Conservation (phyloP, 2,329 filamentous ascomycete genomes). For the Exophiala aquamarina region DNA sequence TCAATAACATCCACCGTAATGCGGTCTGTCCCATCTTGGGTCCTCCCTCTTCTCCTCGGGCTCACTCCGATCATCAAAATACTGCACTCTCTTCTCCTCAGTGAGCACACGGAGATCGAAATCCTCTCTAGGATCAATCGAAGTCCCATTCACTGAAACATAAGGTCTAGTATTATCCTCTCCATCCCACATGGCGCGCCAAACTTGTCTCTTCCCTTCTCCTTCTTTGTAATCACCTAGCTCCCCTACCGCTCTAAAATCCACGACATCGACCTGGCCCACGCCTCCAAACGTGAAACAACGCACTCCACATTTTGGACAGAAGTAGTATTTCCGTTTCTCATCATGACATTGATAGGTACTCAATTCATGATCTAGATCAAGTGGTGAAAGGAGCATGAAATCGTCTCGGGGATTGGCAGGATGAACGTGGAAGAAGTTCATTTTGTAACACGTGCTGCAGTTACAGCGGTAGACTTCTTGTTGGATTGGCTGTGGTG, state of each 20-base stretch:
- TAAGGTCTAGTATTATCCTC: conserved; percentile 28
- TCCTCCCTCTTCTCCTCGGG: conserved; percentile 28
- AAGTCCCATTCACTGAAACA: conserved; percentile 31
- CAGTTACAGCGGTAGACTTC: conserved; percentile 50
- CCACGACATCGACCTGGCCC: conserved; percentile 30
- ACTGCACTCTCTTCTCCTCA: conserved; percentile 32
- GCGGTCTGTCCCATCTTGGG: conserved; percentile 29
- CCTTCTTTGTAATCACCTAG: conserved; percentile 8
- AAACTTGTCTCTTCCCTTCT: conserved; percentile 30
- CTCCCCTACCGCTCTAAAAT: conserved; percentile 25
- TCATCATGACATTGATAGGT: conserved; percentile 41
- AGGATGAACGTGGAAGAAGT: conserved; percentile 48
- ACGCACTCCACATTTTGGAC: conserved; percentile 46
- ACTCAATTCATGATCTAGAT: conserved; percentile 39
- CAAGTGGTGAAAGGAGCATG: conserved; percentile 44
- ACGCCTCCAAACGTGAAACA: conserved; percentile 43
- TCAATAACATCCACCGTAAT: conserved; percentile 32
- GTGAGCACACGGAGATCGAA: conserved; percentile 31
- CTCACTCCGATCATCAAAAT: conserved; percentile 31
- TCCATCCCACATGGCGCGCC: conserved; percentile 31
- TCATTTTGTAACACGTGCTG: conserved; percentile 50
- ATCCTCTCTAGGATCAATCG: conserved; percentile 30
- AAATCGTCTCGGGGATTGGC: conserved; percentile 43
- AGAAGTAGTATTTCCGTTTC: conserved; percentile 46
- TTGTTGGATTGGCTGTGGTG: conserved; percentile 26